phyloP scores from a whole-genome alignment of 2,329 filamentous ascomycete species.

The Zopfia rhizophila region DNA sequence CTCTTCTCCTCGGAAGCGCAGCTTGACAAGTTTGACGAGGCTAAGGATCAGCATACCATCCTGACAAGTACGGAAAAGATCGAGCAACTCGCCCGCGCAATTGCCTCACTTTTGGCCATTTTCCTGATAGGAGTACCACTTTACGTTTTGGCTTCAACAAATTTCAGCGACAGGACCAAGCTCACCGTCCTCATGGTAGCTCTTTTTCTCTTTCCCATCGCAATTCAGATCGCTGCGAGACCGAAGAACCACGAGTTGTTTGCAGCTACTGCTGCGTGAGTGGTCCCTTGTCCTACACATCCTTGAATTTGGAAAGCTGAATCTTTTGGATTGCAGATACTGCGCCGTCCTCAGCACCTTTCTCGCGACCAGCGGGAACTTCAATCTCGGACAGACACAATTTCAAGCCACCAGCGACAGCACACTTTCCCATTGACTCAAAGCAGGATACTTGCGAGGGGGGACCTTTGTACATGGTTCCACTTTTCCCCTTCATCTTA shows the following conservation, averaged over 20 bases:
- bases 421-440: too few species aligned
- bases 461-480: too few species aligned
- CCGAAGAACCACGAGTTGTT: constrained; percentile 34
- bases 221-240: constrained; percentile 27
- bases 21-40: constrained; percentile 14
- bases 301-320: too few species aligned
- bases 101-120: constrained; percentile 29
- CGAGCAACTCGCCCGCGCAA: constrained; percentile 18
- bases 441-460: too few species aligned
- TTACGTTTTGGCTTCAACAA: constrained; percentile 23
- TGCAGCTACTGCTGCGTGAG: constrained; percentile 36
- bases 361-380: too few species aligned
- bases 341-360: constrained; percentile 15
- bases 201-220: constrained; percentile 28
- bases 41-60: constrained; percentile 5
- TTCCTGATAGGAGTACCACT: constrained; percentile 29
- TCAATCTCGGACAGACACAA: background rate
- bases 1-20: constrained; percentile 18
- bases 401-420: too few species aligned
- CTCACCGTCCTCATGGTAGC: constrained; percentile 27
- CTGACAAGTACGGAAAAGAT: constrained; percentile 19
- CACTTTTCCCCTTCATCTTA: too few species aligned
- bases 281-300: background rate
- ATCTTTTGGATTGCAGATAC: constrained; percentile 9
- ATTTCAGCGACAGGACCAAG: constrained; percentile 21